Base-by-base conservation (phyloP, 768 basidiomycete species). In the Psilocybe sp. region DNA sequence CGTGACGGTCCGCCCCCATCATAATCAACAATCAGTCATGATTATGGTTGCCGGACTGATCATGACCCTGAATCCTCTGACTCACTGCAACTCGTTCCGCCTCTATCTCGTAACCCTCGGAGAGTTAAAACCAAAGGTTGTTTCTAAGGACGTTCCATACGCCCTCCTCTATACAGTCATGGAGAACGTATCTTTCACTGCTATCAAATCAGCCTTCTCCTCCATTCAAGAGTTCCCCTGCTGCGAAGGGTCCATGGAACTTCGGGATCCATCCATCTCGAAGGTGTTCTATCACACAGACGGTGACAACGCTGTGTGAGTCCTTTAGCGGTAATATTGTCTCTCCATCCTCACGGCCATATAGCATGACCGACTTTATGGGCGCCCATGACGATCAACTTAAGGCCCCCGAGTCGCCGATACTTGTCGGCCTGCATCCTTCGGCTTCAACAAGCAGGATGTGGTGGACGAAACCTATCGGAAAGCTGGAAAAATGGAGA, bases 401-500 rank as follows among this genome's bases (percentile, higher is more conserved):
- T 28, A 50, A 62, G n/a, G 36, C 51, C 3, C 68, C n/a, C n/a
- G n/a, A n/a, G n/a, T 78, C 6, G 51, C 63, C 0, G 41, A 52
- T 0, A 69, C 69, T 1, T 76, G 75, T 52, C 54, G 70, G 4
- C 72, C 67, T 0, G 75, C 75, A 5, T 65, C 70, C 1, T 79
- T 76, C 43, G 75, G 77, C 4, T 34, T 46, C 0, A 57, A 64
- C 16, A 46, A 68, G 5, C 47, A 74, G 35, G 66, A 75, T 28
- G 68, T 76, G 0, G 52, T 71, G 3, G 77, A 78, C 52, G 72
- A 75, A 42, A 60, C 68, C 4, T 79, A 78, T 51, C 65, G 76
- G 15, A 77, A 75, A 51, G 74, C 72, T 0, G 66, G 73, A 3
- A 79, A 78, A 60, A 56, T 80, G 56, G 73, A 76, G 42, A 36